Base-by-base conservation (phyloP, 164 flowering plant genomes). In the Chloranthus sessilifolius region DNA sequence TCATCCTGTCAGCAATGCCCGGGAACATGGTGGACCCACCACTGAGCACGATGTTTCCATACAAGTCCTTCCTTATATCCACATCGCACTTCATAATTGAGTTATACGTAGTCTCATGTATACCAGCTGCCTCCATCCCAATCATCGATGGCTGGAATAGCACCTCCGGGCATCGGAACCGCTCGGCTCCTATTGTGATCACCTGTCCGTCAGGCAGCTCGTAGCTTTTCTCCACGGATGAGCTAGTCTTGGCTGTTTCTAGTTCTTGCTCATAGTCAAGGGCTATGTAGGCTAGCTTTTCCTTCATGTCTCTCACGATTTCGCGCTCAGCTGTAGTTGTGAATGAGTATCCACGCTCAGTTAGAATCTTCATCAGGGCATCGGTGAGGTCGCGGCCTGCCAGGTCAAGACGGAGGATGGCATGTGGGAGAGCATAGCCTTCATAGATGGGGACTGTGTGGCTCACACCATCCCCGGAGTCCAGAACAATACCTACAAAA, bases 251-350 rank as follows among this genome's bases (percentile, higher is more conserved):
- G 34, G 70, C 21, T 19, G 56, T 66, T 47, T 66, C 70, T 14
- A 66, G 55, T 9, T 66, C 66, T 39, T 66, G 66, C 50, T 66
- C 70, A 25, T 60, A 66, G 55, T 66, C 70, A 36, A 66, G 70
- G 10, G 70, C 70, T 29, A 66, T 57, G 51, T 66, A 66, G 5
- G 70, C 58, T 3, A 67, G 70, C 65, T 82, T 82, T 70, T 82
- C 89, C 56, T 82, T 82, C 77, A 82, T 68, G 67, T 82, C 70
- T 16, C 73, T 56, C 16, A 68, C 73, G 64, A 68, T 68, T 68
- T 68, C 73, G 35, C 73, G 73, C 56, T 65, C 65, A 11, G 69
- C 69, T 9, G 69, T 59, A 17, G 69, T 65, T 27, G 69, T 65
- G 50, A 65, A 65, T 8, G 68, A 64, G 55, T 64, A 64, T 10